Percentiles rank a stretch among this genome's conserved stretches.
These are phyloP conservation scores for Verticillium nubilum DNA, from an alignment of 2,329 filamentous ascomycete genomes.

Conservation along the genomic window DNA sequence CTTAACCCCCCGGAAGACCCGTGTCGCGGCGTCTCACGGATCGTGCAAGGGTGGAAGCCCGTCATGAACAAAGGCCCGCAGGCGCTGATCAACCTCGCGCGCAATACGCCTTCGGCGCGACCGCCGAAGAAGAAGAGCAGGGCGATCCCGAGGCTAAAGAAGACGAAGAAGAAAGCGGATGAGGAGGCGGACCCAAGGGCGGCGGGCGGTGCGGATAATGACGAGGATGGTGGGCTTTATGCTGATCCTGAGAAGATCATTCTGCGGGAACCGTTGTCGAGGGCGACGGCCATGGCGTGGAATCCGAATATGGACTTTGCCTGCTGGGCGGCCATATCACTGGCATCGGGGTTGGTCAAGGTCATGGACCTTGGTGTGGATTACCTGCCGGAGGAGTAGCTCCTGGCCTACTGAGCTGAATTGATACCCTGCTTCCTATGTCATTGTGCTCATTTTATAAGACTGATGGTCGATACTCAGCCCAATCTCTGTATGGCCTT, in stretches of 20 bases:
- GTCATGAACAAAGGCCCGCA: slow-evolving; percentile 44
- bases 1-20: not conserved
- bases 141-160: slow-evolving; percentile 28
- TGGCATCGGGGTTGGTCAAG: slow-evolving; percentile 62
- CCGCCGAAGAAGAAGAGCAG: slow-evolving; percentile 23
- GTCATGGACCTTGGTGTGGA: slow-evolving; percentile 60
- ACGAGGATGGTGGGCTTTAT: slow-evolving; percentile 15
- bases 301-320: slow-evolving; percentile 62
- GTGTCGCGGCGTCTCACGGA: slow-evolving; percentile 39
- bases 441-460: no score
- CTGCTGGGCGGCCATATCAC: slow-evolving; percentile 61
- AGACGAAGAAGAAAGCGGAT: slow-evolving; percentile 24
- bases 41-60: slow-evolving; percentile 45
- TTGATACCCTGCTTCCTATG: not conserved
- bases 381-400: slow-evolving; percentile 6
- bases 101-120: slow-evolving; percentile 14
- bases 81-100: slow-evolving; percentile 25
- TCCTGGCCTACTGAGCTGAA: not conserved
- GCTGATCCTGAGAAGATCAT: slow-evolving; percentile 36
- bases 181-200: slow-evolving; percentile 27
- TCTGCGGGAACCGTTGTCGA: slow-evolving; percentile 57
- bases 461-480: no score
- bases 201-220: slow-evolving; percentile 14
- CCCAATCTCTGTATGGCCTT: no score
- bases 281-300: slow-evolving; percentile 59